phyloP scores from a whole-genome alignment of 73 alveolate genomes.

The Uronychia setigera region DNA sequence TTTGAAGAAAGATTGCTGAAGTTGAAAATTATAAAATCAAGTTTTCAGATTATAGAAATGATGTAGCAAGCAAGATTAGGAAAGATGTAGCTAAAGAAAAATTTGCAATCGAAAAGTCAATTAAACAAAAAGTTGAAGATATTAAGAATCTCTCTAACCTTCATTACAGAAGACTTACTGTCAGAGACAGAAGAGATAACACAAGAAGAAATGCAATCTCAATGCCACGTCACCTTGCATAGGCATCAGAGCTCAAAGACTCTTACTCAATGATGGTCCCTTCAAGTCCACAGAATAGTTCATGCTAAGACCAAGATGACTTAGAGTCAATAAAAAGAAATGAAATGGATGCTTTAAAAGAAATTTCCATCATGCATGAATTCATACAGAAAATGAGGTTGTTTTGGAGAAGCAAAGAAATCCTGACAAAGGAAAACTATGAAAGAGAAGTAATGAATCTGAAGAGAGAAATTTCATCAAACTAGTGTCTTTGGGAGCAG shows the following conservation, averaged over 20 bases:
- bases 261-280: too few relatives aligned
- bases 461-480: slow-evolving; percentile 84
- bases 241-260: too few relatives aligned
- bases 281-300: too few relatives aligned
- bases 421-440: slow-evolving; percentile 55
- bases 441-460: slow-evolving; percentile 85
- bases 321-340: not conserved
- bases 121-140: too few relatives aligned
- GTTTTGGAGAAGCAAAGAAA: slow-evolving; percentile 44
- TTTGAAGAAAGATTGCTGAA: slow-evolving; percentile 64
- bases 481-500: slow-evolving; percentile 91
- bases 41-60: slow-evolving; percentile 22
- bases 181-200: too few relatives aligned
- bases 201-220: too few relatives aligned
- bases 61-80: slow-evolving; percentile 38
- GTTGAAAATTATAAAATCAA: slow-evolving; percentile 8
- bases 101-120: slow-evolving; percentile 21
- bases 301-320: not conserved
- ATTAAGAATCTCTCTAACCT: too few relatives aligned
- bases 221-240: too few relatives aligned
- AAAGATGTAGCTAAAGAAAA: slow-evolving; percentile 62
- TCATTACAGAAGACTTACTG: too few relatives aligned
- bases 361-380: slow-evolving; percentile 20
- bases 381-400: slow-evolving; percentile 33
- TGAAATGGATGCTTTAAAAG: not conserved